phyloP scores from a whole-genome alignment of 2,329 filamentous ascomycete species.

The Coleophoma eucalyptorum region DNA sequence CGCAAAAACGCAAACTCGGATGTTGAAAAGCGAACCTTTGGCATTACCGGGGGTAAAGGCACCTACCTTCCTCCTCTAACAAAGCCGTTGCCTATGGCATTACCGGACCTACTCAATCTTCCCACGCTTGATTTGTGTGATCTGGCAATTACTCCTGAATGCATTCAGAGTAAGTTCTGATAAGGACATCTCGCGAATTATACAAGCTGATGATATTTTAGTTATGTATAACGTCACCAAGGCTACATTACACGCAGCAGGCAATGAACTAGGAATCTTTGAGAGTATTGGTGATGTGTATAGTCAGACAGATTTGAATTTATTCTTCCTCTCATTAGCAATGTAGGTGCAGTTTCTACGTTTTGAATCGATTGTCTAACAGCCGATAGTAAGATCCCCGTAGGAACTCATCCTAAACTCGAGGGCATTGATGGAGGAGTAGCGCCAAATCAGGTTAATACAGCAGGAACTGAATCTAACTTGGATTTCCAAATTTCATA shows the following conservation, averaged over 20 bases:
- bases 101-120: slow-evolving; percentile 6
- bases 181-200: slow-evolving; percentile 28
- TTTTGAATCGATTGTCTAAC: slow-evolving; percentile 18
- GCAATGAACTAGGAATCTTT: slow-evolving; percentile 41
- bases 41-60: slow-evolving; percentile 8
- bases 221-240: slow-evolving; percentile 30
- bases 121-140: slow-evolving; percentile 20
- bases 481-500: slow-evolving; percentile 41
- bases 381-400: slow-evolving; percentile 25
- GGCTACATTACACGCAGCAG: slow-evolving; percentile 4
- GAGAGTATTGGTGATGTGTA: slow-evolving; percentile 51
- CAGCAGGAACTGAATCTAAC: slow-evolving; percentile 32
- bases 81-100: slow-evolving; percentile 3
- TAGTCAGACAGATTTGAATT: slow-evolving; percentile 41
- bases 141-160: slow-evolving; percentile 33
- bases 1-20: slow-evolving; percentile 20
- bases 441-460: slow-evolving; percentile 25
- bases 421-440: slow-evolving; percentile 35
- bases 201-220: slow-evolving; percentile 28
- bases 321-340: slow-evolving; percentile 27
- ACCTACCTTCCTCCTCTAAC: slow-evolving; percentile 4
- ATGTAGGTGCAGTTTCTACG: slow-evolving; percentile 31
- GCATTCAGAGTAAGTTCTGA: slow-evolving; percentile 35
- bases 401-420: slow-evolving; percentile 33
- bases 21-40: slow-evolving; percentile 13